Base-by-base conservation (phyloP, 2,329 filamentous ascomycete genomes). In the Hypoxylon sp. region DNA sequence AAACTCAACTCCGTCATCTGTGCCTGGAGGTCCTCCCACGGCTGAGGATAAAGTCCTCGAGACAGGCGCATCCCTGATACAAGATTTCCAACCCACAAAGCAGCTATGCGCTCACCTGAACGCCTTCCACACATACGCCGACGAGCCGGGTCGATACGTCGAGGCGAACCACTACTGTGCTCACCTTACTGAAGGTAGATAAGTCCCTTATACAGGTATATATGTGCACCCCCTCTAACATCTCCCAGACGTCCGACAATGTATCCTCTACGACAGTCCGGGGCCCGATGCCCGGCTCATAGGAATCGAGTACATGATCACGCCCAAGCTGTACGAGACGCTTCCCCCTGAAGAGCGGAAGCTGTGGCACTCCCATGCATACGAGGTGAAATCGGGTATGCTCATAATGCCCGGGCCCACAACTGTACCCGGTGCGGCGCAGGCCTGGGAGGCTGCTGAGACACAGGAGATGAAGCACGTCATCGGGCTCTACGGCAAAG, bases 241-340 rank as follows among this genome's bases (percentile, higher is more conserved):
- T 19, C 32, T 5, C 34, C 65, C 77, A 82, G 93, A 96, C 68
- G 85, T 97, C 62, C 87, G 93, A 3, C 93, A 97, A 82, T 97
- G 93, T 78, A 87, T 97, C 30, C 86, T 97, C 68, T 97, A 96
- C 81, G 93, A 97, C 79, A 87, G 88, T 0, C 85, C 90, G 0
- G 83, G 84, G 0, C 83, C 87, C 6, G 86, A 87, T 25, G 93
- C 93, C 0, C 87, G 91, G 0, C 86, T 97, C 17, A 93, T 97
- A 67, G 93, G 93, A 7, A 86, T 97, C 73, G 93, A 97, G 78
- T 97, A 97, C 82, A 94, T 96, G 92, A 89, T 97, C 73, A 90
- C 90, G 0, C 86, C 89, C 0, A 82, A 83, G 2, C 81, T 96
- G 0, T 97, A 90, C 81, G 83, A 86, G 38, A 87, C 86, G 0